Base-by-base conservation (phyloP, 306 rosid species). In the Castanea sativa region DNA sequence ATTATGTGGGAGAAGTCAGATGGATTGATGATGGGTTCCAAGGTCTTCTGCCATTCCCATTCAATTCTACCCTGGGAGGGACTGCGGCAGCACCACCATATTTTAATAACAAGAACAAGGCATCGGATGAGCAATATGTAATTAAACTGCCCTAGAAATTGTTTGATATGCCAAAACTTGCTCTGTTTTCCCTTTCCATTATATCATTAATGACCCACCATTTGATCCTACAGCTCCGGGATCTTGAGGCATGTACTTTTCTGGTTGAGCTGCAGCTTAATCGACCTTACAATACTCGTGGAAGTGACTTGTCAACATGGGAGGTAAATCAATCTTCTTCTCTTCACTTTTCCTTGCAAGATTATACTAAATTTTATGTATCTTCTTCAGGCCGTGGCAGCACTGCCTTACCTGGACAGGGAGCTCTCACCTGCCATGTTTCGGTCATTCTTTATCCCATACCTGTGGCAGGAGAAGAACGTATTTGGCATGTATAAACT, bases 1-100 rank as follows among this genome's bases (percentile, higher is more conserved):
- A 88, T 75, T 93, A 76, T 79, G 90, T 96, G 29, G 89, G 85
- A 76, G 87, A 96, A 84, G 97, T 96, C 49, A 80, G 88, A 76
- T 96, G 99, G 99, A 89, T 96, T 53, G 94, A 96, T 73, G 99
- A 96, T 56, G 99, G 99, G 20, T 96, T 96, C 79, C 80, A 86
- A 60, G 99, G 99, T 74, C 98, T 96, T 71, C 99, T 96, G 74
- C 98, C 99, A 20, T 78, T 93, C 80, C 97, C 90, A 49, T 93
- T 93, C 81, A 93, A 96, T 78, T 91, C 98, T 60, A 91, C 94
- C 71, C 84, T 90, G 19, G 99, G 99, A 20, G 99, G 99, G 76
- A 93, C 99, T n/a, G 88, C 97, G 8, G 88, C 99, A 19, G 94
- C 97, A 20, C 94, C 99, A 0, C 88, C 86, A 3, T 96, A 96